These are phyloP conservation scores for Phylloporus rhodoxanthus DNA, from an alignment of 768 basidiomycete genomes.

Conservation along the genomic window DNA sequence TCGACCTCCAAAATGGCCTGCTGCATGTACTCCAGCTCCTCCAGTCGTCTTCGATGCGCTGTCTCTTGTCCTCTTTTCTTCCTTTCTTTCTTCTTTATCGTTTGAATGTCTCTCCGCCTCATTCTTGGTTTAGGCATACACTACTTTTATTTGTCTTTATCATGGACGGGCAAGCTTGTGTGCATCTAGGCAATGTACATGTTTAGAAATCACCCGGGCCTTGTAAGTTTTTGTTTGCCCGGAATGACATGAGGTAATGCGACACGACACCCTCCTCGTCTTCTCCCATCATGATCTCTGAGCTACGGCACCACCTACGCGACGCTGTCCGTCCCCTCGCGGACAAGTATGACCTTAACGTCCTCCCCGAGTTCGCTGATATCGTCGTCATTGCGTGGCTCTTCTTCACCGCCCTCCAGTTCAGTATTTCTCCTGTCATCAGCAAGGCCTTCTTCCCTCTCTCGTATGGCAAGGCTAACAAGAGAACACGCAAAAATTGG, in stretches of 20 bases:
- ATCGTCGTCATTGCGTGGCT: conserved; percentile 49
- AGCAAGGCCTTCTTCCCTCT: conserved; percentile 43
- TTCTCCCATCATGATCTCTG: conserved; percentile 22
- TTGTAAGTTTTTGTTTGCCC: conserved; percentile 11
- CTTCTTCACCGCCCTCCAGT: conserved; percentile 54
- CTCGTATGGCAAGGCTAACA: conserved; percentile 44
- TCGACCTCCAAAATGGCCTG: conserved; percentile 23
- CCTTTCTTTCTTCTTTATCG: conserved; percentile 1
- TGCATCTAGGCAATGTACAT: conserved; percentile 29
- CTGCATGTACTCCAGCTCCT: conserved; percentile 20
- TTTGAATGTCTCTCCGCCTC: neutral
- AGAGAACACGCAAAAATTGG: conserved; percentile 56
- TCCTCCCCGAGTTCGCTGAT: conserved; percentile 51
- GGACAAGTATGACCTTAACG: conserved; percentile 41
- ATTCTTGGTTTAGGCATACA: conserved; percentile 26
- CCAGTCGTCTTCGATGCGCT: conserved; percentile 5
- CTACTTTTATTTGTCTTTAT: conserved; percentile 34
- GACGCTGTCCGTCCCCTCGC: conserved; percentile 27
- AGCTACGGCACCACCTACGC: conserved; percentile 26
- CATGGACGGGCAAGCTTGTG: conserved; percentile 19
- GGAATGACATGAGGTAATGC: conserved; percentile 15
- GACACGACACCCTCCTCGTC: neutral
- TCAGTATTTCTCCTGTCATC: conserved; percentile 50
- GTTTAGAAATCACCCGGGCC: conserved; percentile 13
- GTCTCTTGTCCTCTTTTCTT: conserved; percentile 1